Conservation (phyloP, 345 rosid genomes). For the Carallia brachiata region DNA sequence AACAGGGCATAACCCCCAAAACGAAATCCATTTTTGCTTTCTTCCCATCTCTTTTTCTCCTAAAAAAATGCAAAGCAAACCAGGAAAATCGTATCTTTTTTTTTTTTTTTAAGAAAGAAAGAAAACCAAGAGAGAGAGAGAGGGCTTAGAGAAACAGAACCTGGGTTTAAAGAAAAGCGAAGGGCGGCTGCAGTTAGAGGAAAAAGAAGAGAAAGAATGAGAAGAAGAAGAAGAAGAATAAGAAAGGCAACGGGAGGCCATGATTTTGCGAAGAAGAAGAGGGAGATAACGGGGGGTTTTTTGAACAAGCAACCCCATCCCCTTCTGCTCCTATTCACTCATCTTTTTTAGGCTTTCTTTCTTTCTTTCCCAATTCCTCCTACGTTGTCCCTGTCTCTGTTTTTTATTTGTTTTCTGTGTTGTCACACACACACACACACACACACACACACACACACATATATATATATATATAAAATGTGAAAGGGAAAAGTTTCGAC, state of each 20-base stretch:
- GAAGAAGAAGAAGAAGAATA: conserved; percentile 8
- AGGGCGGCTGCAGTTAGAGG: conserved; percentile 24
- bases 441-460: too few relatives aligned
- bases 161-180: conserved; percentile 43
- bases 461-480: too few relatives aligned
- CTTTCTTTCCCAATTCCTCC: too few relatives aligned
- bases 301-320: conserved; percentile 27
- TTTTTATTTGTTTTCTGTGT: too few relatives aligned
- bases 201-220: conserved; percentile 22
- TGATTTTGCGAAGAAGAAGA: conserved; percentile 33
- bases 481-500: too few relatives aligned
- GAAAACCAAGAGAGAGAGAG: not conserved
- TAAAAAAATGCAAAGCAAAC: conserved; percentile 17
- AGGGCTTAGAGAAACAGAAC: conserved; percentile 25
- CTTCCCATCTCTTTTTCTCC: not conserved
- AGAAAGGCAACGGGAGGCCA: conserved; percentile 44
- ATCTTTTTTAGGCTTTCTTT: too few relatives aligned
- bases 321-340: not conserved
- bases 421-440: too few relatives aligned
- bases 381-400: not conserved
- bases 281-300: conserved; percentile 39
- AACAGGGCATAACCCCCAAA: not conserved
- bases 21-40: not conserved
- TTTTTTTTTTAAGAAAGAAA: not conserved
- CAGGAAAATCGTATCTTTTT: not conserved